Evolutionary conservation across 495 filamentous ascomycete species (phyloP), one percentile per base, ranked within the genome.

Genomic region (Rusavskia elegans): DNA sequence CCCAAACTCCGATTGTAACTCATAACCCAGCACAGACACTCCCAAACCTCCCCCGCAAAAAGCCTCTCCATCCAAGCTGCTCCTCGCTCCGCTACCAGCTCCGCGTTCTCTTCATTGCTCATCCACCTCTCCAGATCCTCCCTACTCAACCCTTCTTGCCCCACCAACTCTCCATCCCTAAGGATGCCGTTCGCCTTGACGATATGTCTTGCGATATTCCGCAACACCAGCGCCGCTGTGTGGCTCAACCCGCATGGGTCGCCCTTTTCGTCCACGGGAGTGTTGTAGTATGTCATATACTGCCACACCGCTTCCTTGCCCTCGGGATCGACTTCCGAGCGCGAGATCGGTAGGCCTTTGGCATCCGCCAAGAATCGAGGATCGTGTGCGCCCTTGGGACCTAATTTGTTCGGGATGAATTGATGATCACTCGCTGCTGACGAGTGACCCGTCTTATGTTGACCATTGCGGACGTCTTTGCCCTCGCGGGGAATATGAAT

Each of bases 221-320:
- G 79, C 55, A 99, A 68, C 2, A 99, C 85, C 21, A 96, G 68
- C 10, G 84, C 82, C 25, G 85, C 84, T 38, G 85, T 86, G 37
- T 95, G 76, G 8, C 92, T 87, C 41, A 96, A 79, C 5, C 92
- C 92, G 20, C 80, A 77, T 0, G 90, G 83, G 53, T 94, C 83
- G 40, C 78, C 76, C 27, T 80, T 73, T 58, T 96, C 92, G 61
- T 94, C 90, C n/a, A 77, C 67, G 0, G 77, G 74, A 0, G 89
- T 94, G 55, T 87, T 80, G 56, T 79, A 74, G 45, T 61, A 68
- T 58, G 71, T 67, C 46, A 77, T 71, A 48, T 63, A 57, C 19
- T 64, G 51, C 62, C 65, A 64, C 61, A 68, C 50, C 63, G 72
- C 56, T 62, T 70, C n/a, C 63, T 68, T 39, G 7, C 51, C 55